Conservation (phyloP, 2,329 filamentous ascomycete species). For the Cercospora janseana region DNA sequence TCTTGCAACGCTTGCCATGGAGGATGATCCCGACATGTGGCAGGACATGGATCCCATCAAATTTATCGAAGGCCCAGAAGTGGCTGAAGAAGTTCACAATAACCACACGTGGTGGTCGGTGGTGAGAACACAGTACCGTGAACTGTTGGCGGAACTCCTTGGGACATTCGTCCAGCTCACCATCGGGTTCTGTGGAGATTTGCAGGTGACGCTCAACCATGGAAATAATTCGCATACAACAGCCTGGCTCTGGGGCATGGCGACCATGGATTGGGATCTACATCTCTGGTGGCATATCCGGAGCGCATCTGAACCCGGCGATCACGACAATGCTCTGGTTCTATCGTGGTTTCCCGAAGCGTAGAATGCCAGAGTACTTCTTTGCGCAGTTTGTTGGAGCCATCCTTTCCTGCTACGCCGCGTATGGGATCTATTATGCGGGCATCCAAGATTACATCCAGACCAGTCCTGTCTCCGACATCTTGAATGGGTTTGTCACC, state of each 20-base stretch:
- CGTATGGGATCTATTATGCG: conserved; percentile 46
- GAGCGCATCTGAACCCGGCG: conserved; percentile 51
- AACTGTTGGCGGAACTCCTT: conserved; percentile 55
- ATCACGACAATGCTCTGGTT: conserved; percentile 44
- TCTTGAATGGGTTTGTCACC: conserved; percentile 48
- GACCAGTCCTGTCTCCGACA: conserved; percentile 26
- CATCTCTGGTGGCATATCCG: conserved; percentile 48
- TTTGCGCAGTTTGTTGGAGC: conserved; percentile 54
- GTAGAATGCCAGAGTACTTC: conserved; percentile 52
- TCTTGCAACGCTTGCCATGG: conserved; percentile 35
- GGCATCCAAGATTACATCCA: conserved; percentile 38
- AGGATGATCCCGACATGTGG: conserved; percentile 40
- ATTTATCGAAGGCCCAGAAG: conserved; percentile 36
- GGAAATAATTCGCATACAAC: conserved; percentile 45
- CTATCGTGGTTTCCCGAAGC: conserved; percentile 54
- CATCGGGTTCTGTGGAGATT: conserved; percentile 52
- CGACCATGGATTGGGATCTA: conserved; percentile 50
- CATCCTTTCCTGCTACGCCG: conserved; percentile 50
- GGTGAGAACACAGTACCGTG: conserved; percentile 51
- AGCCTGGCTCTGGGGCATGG: conserved; percentile 51
- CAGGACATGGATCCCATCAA: conserved; percentile 47
- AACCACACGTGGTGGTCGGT: conserved; percentile 47
- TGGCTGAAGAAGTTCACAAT: conserved; percentile 51
- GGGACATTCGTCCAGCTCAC: conserved; percentile 41
- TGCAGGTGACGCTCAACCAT: conserved; percentile 43